Base-by-base conservation (phyloP, 805 yeast genomes). In the Wickerhamiella azyma region DNA sequence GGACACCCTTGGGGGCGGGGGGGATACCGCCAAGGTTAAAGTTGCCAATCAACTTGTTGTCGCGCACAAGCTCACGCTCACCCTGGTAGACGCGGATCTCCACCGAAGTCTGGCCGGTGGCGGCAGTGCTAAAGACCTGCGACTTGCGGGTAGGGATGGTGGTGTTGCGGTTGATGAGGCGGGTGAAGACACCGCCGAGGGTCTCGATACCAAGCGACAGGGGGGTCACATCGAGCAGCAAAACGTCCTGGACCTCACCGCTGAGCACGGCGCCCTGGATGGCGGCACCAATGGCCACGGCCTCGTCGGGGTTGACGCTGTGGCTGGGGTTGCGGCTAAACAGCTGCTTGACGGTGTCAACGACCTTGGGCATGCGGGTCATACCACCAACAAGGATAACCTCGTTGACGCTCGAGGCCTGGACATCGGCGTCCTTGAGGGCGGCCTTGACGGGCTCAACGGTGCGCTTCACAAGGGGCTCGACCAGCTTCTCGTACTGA, bases 61-160 rank as follows among this genome's bases (percentile, higher is more conserved):
- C 96, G 73, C 94, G 82, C 62, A 89, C 94, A 64, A 88, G 79
- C 73, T 86, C 96, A 76, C 96, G 84, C 77, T 86, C 96, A 75
- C 96, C 96, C 75, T 86, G 96, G 95, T 85, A 88, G 51, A 86
- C 96, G 73, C 96, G 81, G 71, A 86, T 86, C 74, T 85, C 94
- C 58, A 85, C 94, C 59, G 94, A 82, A 54, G 95, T 85, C 75
- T 85, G 96, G 66, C 95, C 95, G 59, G 89, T 82, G 55, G 94
- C 86, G 53, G 95, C 95, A 59, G 96, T 85, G 46, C 94, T 85
- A 81, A 88, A 86, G 61, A 86, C 79, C 74, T 86, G 96, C 41
- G 94, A 83, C 73, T 86, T 86, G 78, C 85, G 85, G 59, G 95
- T 85, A 68, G 96, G 96, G 56, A 86, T 85, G 53, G 96, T 86